Evolutionary conservation across 805 yeast genomes (phyloP).

Genomic region (Citeromyces nyonsensis): DNA sequence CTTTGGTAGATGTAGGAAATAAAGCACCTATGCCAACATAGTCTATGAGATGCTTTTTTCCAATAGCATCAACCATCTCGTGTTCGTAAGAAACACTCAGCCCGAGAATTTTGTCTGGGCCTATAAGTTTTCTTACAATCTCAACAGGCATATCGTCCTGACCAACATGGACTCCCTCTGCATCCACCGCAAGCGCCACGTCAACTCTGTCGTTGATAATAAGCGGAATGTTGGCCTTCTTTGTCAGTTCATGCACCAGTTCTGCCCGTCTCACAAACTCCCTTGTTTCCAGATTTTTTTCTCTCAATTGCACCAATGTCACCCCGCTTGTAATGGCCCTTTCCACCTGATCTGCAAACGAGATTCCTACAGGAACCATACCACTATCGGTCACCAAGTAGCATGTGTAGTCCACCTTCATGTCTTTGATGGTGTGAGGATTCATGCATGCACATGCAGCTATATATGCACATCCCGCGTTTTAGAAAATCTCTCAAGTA

Average conservation of each 20-base stretch:
- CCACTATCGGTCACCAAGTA: conserved; percentile 74
- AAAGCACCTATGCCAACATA: conserved; percentile 80
- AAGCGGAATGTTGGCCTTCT: conserved; percentile 47
- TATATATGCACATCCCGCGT: too few relatives aligned
- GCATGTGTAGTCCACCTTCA: conserved; percentile 14
- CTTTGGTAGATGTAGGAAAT: conserved; percentile 60
- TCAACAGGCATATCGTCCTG: conserved; percentile 71
- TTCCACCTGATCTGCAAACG: conserved; percentile 46
- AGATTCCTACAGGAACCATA: conserved; percentile 46
- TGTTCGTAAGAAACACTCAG: conserved; percentile 49
- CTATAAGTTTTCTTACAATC: conserved; percentile 46
- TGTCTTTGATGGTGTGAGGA: too few relatives aligned
- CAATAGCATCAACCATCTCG: conserved; percentile 37
- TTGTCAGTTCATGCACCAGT: conserved; percentile 46
- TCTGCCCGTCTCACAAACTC: conserved; percentile 51
- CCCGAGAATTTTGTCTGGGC: conserved; percentile 66
- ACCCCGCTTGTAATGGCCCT: conserved; percentile 57
- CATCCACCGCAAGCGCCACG: conserved; percentile 78
- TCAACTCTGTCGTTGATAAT: conserved; percentile 80
- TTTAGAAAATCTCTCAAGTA: too few relatives aligned
- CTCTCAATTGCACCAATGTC: conserved; percentile 73
- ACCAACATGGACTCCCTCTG: conserved; percentile 89
- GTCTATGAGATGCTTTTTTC: conserved; percentile 28
- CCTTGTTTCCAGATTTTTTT: conserved; percentile 54
- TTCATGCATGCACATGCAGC: too few relatives aligned